A percentile compares a stretch with the other conserved stretches of the same genome.
These are phyloP conservation scores for Metarhizium rileyi DNA, from an alignment of 2,329 filamentous ascomycete genomes.

Conservation along the genomic window DNA sequence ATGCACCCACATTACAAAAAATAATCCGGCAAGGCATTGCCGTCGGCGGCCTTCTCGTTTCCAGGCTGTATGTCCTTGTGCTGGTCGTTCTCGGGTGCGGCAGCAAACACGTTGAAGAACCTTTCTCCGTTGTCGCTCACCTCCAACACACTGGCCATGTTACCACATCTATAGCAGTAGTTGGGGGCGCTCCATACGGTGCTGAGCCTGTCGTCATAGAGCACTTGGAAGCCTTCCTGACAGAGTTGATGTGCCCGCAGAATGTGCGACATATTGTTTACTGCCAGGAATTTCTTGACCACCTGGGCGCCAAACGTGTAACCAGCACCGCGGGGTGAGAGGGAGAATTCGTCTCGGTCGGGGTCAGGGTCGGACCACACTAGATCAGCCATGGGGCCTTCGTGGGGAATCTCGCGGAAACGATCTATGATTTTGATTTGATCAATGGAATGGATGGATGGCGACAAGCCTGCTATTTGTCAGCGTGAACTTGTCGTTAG, in stretches of 20 bases:
- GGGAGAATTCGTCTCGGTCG: constrained; percentile 93
- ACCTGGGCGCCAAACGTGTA: constrained; percentile 98
- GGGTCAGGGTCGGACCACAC: constrained; percentile 98
- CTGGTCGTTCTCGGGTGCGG: constrained; percentile 88
- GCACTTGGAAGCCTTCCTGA: constrained; percentile 93
- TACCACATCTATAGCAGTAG: constrained; percentile 91
- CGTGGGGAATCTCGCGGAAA: constrained; percentile 96
- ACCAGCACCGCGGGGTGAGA: constrained; percentile 85
- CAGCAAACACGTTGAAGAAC: constrained; percentile 97
- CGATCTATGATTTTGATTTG: constrained; percentile 99
- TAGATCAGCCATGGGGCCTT: constrained; percentile 98
- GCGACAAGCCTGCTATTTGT: constrained; percentile 53
- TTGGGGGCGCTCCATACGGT: constrained; percentile 98
- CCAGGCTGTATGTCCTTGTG: constrained; percentile 77
- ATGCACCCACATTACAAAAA: constrained; percentile 42
- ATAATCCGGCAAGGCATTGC: constrained; percentile 57
- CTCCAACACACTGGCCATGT: constrained; percentile 93
- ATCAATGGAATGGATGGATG: constrained; percentile 94
- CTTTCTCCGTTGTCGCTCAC: constrained; percentile 87
- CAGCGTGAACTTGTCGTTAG: no score
- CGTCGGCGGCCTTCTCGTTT: constrained; percentile 59
- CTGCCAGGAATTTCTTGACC: constrained; percentile 93
- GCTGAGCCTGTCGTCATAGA: constrained; percentile 89
- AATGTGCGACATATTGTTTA: constrained; percentile 97
- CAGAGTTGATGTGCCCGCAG: constrained; percentile 96